A percentile compares a stretch with the other conserved stretches of the same genome.
These are phyloP conservation scores for Quillaja saponaria DNA, from an alignment of 306 rosid species.

Conservation along the genomic window DNA sequence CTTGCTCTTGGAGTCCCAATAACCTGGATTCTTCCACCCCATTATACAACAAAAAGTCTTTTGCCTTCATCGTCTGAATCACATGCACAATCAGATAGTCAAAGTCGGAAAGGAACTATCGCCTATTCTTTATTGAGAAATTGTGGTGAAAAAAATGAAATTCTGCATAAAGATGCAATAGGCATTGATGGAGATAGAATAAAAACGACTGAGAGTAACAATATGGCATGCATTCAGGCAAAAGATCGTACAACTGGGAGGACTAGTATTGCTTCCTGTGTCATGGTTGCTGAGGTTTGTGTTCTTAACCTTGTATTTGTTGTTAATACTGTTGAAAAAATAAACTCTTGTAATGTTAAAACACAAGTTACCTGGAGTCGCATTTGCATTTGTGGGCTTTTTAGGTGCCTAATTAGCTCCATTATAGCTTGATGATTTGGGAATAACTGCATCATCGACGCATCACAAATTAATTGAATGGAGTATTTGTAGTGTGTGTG, in stretches of 20 bases:
- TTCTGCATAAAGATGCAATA: constrained; percentile 60
- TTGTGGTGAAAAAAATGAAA: constrained; percentile 52
- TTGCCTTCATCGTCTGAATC: constrained; percentile 70
- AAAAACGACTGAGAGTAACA: constrained; percentile 66
- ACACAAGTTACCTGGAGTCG: no score
- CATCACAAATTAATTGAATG: no score
- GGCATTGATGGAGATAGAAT: constrained; percentile 75
- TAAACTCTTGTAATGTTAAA: no score
- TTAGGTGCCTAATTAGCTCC: no score
- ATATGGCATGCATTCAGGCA: constrained; percentile 87
- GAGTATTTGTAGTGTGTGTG: no score
- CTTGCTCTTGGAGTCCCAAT: constrained; percentile 83
- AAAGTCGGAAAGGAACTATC: constrained; percentile 60
- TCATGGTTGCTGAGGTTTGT: constrained; percentile 81
- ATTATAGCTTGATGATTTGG: no score
- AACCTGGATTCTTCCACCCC: constrained; percentile 96
- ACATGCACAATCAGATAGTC: constrained; percentile 51
- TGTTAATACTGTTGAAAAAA: no score
- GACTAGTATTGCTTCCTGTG: constrained; percentile 85
- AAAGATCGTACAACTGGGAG: constrained; percentile 77
- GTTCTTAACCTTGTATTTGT: constrained; percentile 28
- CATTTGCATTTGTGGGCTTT: no score
- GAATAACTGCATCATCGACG: no score
- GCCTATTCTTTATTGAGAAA: constrained; percentile 62
- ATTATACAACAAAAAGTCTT: constrained; percentile 62